Evolutionary conservation across 345 rosid genomes (phyloP).

Genomic region (Arabis alpina): DNA sequence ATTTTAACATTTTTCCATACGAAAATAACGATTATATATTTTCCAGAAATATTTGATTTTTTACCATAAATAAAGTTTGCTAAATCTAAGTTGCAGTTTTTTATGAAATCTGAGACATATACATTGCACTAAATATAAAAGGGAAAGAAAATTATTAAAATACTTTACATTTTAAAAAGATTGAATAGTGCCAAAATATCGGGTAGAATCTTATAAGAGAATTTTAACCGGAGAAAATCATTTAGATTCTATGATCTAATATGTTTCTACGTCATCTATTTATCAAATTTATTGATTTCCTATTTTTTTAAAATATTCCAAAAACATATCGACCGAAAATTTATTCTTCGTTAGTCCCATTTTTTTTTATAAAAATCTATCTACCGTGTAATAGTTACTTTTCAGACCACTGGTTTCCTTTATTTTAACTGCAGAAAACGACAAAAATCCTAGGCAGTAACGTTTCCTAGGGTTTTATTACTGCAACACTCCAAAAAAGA

Average conservation of each 20-base stretch:
- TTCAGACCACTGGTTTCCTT: constrained; percentile 12
- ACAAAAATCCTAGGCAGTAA: constrained; percentile 35
- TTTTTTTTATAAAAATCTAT: not conserved
- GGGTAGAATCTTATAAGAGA: too few relatives aligned
- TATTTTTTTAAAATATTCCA: too few relatives aligned
- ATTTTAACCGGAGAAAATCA: too few relatives aligned
- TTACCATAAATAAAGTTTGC: not conserved
- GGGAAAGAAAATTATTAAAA: not conserved
- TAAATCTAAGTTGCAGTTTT: not conserved
- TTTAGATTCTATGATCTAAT: too few relatives aligned
- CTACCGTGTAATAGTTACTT: not conserved
- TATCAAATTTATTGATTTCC: too few relatives aligned
- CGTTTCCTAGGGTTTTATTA: constrained; percentile 36
- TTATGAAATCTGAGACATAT: not conserved
- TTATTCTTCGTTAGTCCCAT: too few relatives aligned
- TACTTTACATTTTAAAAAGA: too few relatives aligned
- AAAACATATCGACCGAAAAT: too few relatives aligned
- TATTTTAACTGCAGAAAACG: constrained; percentile 34
- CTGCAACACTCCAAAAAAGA: constrained; percentile 18
- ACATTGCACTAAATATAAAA: not conserved
- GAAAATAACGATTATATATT: not conserved
- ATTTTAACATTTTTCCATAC: not conserved
- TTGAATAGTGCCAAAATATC: too few relatives aligned
- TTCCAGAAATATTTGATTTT: not conserved
- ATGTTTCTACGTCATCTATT: too few relatives aligned